A percentile compares a stretch with the other conserved stretches of the same genome.
phyloP scores from a whole-genome alignment of 495 filamentous ascomycete species.

The Barbatosphaeria neglecta region DNA sequence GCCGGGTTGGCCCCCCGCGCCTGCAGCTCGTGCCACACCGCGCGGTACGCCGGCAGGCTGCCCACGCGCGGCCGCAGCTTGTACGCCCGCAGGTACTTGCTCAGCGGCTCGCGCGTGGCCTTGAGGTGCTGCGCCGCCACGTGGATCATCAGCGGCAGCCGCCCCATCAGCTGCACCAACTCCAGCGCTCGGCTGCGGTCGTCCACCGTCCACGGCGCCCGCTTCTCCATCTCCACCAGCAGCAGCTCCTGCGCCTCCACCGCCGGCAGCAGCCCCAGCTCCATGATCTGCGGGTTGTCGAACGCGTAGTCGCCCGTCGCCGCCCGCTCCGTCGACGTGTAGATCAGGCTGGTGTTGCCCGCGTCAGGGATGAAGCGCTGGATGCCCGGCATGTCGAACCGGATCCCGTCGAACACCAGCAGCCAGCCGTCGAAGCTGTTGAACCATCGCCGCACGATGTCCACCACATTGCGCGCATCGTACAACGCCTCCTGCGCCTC shows the following conservation, averaged over 20 bases:
- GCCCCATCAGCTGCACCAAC: constrained; percentile 57
- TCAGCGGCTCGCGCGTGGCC: constrained; percentile 56
- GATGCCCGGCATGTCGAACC: constrained; percentile 52
- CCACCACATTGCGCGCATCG: constrained; percentile 43
- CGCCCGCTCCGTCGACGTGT: constrained; percentile 60
- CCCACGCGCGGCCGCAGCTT: constrained; percentile 55
- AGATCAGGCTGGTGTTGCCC: constrained; percentile 58
- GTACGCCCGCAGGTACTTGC: constrained; percentile 59
- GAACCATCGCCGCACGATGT: constrained; percentile 57
- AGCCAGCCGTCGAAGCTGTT: constrained; percentile 61
- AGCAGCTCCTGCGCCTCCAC: constrained; percentile 34
- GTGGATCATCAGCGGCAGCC: constrained; percentile 67
- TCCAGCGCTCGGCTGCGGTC: constrained; percentile 52
- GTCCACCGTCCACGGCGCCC: constrained; percentile 43
- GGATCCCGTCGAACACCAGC: constrained; percentile 63
- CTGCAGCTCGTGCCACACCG: constrained; percentile 59
- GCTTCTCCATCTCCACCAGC: constrained; percentile 42
- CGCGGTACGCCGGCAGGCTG: constrained; percentile 51
- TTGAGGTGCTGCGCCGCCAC: constrained; percentile 65
- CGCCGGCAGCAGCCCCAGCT: constrained; percentile 43
- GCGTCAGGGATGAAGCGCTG: constrained; percentile 59
- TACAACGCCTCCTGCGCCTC: constrained; percentile 25
- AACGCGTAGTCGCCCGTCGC: constrained; percentile 56
- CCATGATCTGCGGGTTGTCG: constrained; percentile 63
- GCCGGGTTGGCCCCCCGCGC: constrained; percentile 48